Percentiles rank a stretch among this genome's conserved stretches.
These are phyloP conservation scores for Echeveria elegans DNA, from an alignment of 164 flowering plant genomes.

Conservation along the genomic window DNA sequence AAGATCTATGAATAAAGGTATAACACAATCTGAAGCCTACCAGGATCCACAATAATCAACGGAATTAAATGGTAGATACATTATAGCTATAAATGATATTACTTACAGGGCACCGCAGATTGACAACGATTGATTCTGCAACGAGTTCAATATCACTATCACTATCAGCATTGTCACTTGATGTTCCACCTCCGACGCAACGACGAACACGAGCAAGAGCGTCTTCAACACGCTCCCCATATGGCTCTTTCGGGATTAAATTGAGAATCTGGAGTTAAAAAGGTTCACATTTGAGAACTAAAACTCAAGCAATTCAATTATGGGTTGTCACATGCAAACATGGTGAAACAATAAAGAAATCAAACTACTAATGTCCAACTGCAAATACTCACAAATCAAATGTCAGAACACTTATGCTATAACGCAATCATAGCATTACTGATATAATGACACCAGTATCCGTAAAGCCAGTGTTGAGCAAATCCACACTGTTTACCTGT, in stretches of 20 bases:
- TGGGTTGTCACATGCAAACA: background rate
- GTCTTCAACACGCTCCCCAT: slow-evolving; percentile 81
- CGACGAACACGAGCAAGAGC: slow-evolving; percentile 93
- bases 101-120: slow-evolving; percentile 95
- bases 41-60: background rate
- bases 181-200: slow-evolving; percentile 78
- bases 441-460: background rate
- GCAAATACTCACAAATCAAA: background rate
- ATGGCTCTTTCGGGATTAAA: slow-evolving; percentile 71
- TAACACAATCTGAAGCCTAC: background rate
- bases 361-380: background rate
- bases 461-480: background rate
- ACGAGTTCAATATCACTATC: slow-evolving; percentile 97
- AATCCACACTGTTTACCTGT: slow-evolving; percentile 38
- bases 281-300: background rate
- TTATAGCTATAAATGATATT: background rate
- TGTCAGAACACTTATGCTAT: background rate
- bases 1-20: background rate
- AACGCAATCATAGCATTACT: background rate
- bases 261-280: slow-evolving; percentile 45
- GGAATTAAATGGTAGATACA: background rate
- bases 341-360: background rate
- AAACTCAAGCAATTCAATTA: background rate
- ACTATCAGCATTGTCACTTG: slow-evolving; percentile 80
- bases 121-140: slow-evolving; percentile 66